Base-by-base conservation (phyloP, 768 basidiomycete genomes). In the Dentipellis fragilis region DNA sequence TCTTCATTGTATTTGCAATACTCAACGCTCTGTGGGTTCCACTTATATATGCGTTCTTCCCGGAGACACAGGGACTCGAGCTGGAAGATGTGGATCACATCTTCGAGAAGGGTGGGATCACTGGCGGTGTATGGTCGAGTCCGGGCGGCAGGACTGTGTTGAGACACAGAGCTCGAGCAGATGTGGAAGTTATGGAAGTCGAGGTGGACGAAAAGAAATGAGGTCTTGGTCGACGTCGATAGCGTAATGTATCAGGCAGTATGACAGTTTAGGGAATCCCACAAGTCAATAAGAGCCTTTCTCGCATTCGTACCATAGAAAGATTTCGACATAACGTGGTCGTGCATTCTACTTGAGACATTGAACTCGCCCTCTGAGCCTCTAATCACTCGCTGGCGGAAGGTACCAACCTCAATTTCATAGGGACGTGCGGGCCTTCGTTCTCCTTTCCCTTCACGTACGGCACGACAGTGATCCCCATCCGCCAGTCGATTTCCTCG, bases 1-100 rank as follows among this genome's bases (percentile, higher is more conserved):
- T 75, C 4, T 77, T 74, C 67, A 71, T 75, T 57, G 72, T 76
- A 36, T 77, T 76, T 57, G 73, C 73, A 10, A 65, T 73, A 14
- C 71, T 75, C 61, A 76, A 75, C 60, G 72, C 73, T 21, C 67
- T 69, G 46, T 75, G 72, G 71, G 69, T 75, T 11, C 71, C 72
- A 3, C 63, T 76, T 17, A 71, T 73, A 21, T 71, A 69, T 53
- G 46, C 61, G 22, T 68, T 68, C 61, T 68, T 69, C 62, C 61
- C 65, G n/a, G 60, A 71, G 57, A 74, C 72, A 22, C 63, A 69
- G 49, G 71, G 71, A 4, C 65, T 72, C 14, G 70, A 74, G 56
- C 63, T 73, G 29, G 73, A 74, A 54, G 71, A 71, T 53, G 66
- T 72, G 21, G 70, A 75, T 42, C 65, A 69, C 22, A 71, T 73